These are phyloP conservation scores for Aspergillus sp. DNA, from an alignment of 2,329 filamentous ascomycete species.

Conservation along the genomic window DNA sequence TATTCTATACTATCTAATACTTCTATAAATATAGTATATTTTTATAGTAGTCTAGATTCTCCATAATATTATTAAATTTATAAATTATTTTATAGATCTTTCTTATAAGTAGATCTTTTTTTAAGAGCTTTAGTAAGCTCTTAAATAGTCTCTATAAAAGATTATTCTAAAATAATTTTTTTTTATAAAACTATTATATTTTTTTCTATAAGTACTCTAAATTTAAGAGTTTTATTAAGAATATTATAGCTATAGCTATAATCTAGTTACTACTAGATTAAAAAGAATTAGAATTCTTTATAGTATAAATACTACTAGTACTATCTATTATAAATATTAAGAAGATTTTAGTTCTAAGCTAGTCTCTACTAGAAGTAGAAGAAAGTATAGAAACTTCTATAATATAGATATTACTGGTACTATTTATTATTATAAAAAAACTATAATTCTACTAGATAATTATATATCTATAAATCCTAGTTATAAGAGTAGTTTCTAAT, in stretches of 20 bases:
- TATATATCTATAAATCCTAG: neutral
- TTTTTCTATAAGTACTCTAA: neutral
- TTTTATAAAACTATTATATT: neutral
- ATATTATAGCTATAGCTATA: too few species aligned
- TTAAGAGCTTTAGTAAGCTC: neutral
- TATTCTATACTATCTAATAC: neutral
- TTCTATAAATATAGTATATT: neutral
- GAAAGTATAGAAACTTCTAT: too few species aligned
- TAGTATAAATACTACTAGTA: too few species aligned
- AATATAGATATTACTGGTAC: too few species aligned
- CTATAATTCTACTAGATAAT: too few species aligned
- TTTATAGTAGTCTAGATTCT: neutral
- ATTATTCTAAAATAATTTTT: neutral
- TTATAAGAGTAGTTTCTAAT: neutral
- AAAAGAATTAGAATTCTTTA: too few species aligned
- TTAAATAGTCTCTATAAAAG: neutral
- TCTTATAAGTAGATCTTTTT: neutral
- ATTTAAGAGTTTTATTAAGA: too few species aligned
- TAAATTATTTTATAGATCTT: neutral
- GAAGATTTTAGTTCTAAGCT: too few species aligned
- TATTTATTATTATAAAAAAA: too few species aligned
- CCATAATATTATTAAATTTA: neutral
- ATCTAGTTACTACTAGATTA: too few species aligned
- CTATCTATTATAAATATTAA: too few species aligned
- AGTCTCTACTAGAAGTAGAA: too few species aligned